Base-by-base conservation (phyloP, 345 rosid species). In the Durio zibethinus region DNA sequence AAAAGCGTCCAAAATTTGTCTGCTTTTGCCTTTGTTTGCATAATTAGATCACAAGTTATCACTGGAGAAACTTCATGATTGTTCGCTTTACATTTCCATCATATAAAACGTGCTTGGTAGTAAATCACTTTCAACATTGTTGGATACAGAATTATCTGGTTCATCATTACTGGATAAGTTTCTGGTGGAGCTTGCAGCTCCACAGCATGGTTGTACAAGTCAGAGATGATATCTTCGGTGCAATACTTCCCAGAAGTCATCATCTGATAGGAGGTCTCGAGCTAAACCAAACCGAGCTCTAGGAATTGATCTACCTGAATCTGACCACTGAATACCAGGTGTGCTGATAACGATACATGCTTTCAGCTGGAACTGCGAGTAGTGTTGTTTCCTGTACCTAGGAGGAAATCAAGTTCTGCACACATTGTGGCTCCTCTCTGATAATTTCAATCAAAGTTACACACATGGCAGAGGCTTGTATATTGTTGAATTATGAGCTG, bases 341-440 rank as follows among this genome's bases (percentile, higher is more conserved):
- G 81, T 96, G 98, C 83, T 96, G 98, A 85, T 96, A 96, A 82
- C 91, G 97, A 74, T 96, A 93, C 92, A 93, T 87, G 78, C 91
- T 66, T 29, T 96, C 97, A 35, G 99, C 99, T 42, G 97, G 94
- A 81, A 90, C 90, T 4, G 99, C 91, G 52, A 93, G 93, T 56
- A 93, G 82, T 45, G 94, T 62, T 87, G 91, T 36, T 85, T 89
- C 77, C 99, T 82, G 86, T 90, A 86, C 38, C 38, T 36, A 3
- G 38, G 38, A 36, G 38, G 38, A 36, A n/a, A 36, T 36, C 38
- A 36, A 6, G 38, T 36, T 36, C 5, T 4, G 38, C 74, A 93
- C 93, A 59, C 99, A 96, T 78, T 87, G 94, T 71, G 97, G 97
- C 85, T 97, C 79, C 69, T n/a, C n/a, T n/a, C 98, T 80, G 66